Base-by-base conservation (phyloP, 176 grass and related monocot genomes). In the Triticum dicoccoides region DNA sequence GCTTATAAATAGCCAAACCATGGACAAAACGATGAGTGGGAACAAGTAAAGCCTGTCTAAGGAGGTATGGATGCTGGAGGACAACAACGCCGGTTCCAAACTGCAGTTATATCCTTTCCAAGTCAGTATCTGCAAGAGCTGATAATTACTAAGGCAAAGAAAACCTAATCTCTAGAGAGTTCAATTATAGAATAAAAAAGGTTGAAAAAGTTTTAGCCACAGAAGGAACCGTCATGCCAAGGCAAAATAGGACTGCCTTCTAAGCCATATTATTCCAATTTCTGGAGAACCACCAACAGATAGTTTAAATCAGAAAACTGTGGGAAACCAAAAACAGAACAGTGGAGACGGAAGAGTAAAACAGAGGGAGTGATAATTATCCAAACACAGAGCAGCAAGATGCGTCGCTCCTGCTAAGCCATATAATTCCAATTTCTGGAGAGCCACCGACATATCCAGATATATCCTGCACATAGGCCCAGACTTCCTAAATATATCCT, bases 41-140 rank as follows among this genome's bases (percentile, higher is more conserved):
- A 33, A 14, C 49, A 74, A 38, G 54, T 14, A 88, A 88, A 83
- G 80, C 65, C 38, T 84, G 65, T 75, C 13, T 73, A 49, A 20
- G 62, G 25, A 72, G 42, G 11, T 75, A 49, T 56, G 52, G 52
- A 18, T 56, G 52, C 5, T 5, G 52, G 15, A 56, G 17, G 23
- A 75, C 23, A 81, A 20, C 62, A 65, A 13, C 2, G 6, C 76
- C 9, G 17, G 24, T 20, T 45, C 63, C 25, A 45, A 51, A n/a
- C 6, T 67, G 41, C 9, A 67, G 47, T 68, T 49, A 37, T 29
- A 67, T 67, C 41, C 18, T 24, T 30, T 76, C 5, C 12, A 3
- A 3, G 41, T 49, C 27, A 8, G n/a, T 18, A 67, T 83, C 52
- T 56, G 14, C 17, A 56, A 56, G 52, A 58, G n/a, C 47, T 71